Conservation (phyloP, 2,329 filamentous ascomycete species). For the Shiraia bambusicola region DNA sequence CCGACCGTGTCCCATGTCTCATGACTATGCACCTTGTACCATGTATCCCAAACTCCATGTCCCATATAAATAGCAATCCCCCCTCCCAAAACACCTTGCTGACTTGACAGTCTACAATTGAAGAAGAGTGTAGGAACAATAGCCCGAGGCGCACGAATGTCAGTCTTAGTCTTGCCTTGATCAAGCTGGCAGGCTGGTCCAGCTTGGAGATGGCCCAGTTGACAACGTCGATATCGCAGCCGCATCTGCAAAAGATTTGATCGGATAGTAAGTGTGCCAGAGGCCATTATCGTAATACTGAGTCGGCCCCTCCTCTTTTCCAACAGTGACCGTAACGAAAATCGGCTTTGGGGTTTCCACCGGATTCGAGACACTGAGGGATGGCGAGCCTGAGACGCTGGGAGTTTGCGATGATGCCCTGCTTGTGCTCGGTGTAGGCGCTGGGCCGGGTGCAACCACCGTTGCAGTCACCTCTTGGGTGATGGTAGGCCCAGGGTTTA, state of each 20-base stretch:
- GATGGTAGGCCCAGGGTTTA: constrained; percentile 22
- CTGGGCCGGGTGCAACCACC: constrained; percentile 6
- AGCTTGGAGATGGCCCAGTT: constrained; percentile 8
- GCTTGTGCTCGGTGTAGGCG: constrained; percentile 12
- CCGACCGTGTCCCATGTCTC: background rate
- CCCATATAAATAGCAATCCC: too few relatives aligned
- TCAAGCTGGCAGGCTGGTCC: constrained; percentile 3
- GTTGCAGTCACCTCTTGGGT: constrained; percentile 30
- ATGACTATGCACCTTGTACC: too few relatives aligned
- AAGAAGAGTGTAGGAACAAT: too few relatives aligned
- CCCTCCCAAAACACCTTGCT: background rate
- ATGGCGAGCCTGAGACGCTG: background rate
- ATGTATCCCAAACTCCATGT: too few relatives aligned
- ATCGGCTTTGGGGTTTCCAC: constrained; percentile 24
- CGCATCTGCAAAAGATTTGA: constrained; percentile 35
- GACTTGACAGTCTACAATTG: too few relatives aligned
- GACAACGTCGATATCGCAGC: constrained; percentile 7
- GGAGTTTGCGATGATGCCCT: constrained; percentile 5
- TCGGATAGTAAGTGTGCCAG: constrained; percentile 48
- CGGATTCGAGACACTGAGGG: constrained; percentile 12
- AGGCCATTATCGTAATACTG: constrained; percentile 49
- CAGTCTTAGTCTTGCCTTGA: constrained; percentile 10
- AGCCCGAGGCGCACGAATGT: background rate
- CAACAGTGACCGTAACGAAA: constrained; percentile 34
- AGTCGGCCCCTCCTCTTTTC: constrained; percentile 28